phyloP scores from a whole-genome alignment of 1,284 basidiomycete species.

The Leccinum variabile region DNA sequence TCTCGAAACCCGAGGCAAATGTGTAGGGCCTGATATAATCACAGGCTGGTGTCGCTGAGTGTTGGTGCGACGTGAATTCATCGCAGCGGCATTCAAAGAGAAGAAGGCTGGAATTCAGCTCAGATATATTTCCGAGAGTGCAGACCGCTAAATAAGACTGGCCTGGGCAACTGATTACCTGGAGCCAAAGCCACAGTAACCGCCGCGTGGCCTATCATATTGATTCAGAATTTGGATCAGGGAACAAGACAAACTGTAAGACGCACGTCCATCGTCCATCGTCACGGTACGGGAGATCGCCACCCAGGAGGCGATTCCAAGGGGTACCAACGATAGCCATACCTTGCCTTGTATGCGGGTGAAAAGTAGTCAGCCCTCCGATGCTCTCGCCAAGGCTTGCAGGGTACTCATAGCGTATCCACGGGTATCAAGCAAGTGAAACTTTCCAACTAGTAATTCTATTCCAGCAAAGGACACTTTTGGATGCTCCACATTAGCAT shows the following conservation, averaged over 20 bases:
- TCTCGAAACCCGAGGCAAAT: constrained; percentile 24
- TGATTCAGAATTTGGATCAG: constrained; percentile 2
- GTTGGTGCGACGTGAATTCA: constrained; percentile 29
- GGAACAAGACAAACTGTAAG: neutral
- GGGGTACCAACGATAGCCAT: constrained; percentile 65
- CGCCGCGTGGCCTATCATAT: constrained; percentile 48
- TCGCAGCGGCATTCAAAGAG: constrained; percentile 23
- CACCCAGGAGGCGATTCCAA: constrained; percentile 63
- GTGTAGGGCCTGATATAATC: constrained; percentile 20
- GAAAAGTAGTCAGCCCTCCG: no score
- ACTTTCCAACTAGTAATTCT: constrained; percentile 72
- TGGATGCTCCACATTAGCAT: neutral
- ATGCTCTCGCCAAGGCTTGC: neutral
- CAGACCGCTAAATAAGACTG: neutral
- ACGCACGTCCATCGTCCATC: constrained; percentile 65
- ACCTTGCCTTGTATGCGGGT: constrained; percentile 49
- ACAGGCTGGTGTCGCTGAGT: constrained; percentile 22
- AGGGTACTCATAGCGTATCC: constrained; percentile 54
- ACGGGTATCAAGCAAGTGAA: constrained; percentile 66
- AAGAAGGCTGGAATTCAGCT: neutral
- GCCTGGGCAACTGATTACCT: constrained; percentile 8
- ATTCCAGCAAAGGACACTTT: constrained; percentile 73
- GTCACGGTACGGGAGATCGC: constrained; percentile 58
- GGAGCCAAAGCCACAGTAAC: constrained; percentile 30
- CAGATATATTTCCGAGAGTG: constrained; percentile 36